Evolutionary conservation across 2,329 filamentous ascomycete genomes (phyloP), one percentile per base, ranked within the genome.

Genomic region (Aureobasidium mangrovei): DNA sequence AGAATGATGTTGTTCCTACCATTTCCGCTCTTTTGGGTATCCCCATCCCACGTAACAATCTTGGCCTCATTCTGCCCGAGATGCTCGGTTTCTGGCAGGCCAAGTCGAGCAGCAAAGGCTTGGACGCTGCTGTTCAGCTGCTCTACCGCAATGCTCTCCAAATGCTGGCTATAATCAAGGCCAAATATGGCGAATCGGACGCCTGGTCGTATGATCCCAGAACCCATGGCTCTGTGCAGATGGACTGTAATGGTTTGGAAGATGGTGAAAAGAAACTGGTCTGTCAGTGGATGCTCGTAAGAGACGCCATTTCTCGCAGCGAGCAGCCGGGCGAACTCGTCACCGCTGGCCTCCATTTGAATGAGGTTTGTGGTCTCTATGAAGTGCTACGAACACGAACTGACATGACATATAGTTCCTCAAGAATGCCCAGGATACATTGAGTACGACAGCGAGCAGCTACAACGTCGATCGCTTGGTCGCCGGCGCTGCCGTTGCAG

Each of bases 1-100:
- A 98, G 71, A 95, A 90, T 1, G 94, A 98, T 69, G 79, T 98
- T 56, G 89, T 88, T 0, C 91, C 93, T 1, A 96, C 91, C 0
- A 74, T 98, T 26, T 90, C 88, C 8, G 89, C 85, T 0, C 73
- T 98, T 31, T 77, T 98, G 42, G 91, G 91, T 0, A 85, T 98
- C 60, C 91, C 93, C 0, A 77, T 94, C 0, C 88, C 93, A 0
- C 82, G 84, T 67, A 98, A 98, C 65, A 97, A 90, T 59, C 73
- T 98, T 0, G 93, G 93, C 0, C 83, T 90, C 1, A 84, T 96
- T 57, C 89, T 97, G 46, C 76, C 81, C 0, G 82, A 89, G 4
- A 85, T 98, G 60, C 72, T 95, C 12, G 74, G 78, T 0, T 81
- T 97, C 59, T 97, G 90, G 90, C 67, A 52, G 4, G 56, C 60